Base-by-base conservation (phyloP, 2,329 filamentous ascomycete genomes). In the Hypocrella siamensis region DNA sequence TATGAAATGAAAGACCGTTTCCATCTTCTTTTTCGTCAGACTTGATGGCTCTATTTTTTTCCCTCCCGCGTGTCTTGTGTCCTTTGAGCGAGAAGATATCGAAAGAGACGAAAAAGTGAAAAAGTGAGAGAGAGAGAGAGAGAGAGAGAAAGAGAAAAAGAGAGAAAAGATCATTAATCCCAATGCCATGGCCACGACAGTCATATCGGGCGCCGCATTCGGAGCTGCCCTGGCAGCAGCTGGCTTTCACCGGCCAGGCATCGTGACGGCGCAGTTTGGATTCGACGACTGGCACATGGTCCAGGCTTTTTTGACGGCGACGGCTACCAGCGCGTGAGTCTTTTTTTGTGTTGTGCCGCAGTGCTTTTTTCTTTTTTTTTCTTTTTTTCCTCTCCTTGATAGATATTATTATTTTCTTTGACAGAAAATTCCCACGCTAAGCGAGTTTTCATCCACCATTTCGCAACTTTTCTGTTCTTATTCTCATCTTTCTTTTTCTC, bases 261-360 rank as follows among this genome's bases (percentile, higher is more conserved):
- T 75, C 29, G 74, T 81, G 41, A 49, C 70, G 35, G 53, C 59
- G 7, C 76, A 80, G 53, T 63, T 80, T 53, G 60, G 57, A 17
- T 55, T 78, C 28, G 52, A 63, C 30, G 65, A 75, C 45, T 78
- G 67, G 51, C 71, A 75, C 46, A 79, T 80, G 75, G 46, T 75
- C 19, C 65, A 77, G 49, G 61, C 63, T 8, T 79, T 80, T 42
- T 51, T 79, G 4, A 61, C 67, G 2, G 76, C 74, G 4, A 70
- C 70, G 8, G 73, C 68, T 17, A 63, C 59, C 41, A 77, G 70
- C 52, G 65, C 67, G 69, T 76, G 60, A 48, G 70, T 55, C 12
- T 10, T 9, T 26, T 12, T 22, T 3, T 14, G 25, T 26, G 9
- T 14, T 11, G 25, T 14, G 3, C 7, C 25, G 7, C 25, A 14